These are phyloP conservation scores for Peronospora destructor DNA, from an alignment of 352 stramenopile genomes.

Conservation along the genomic window DNA sequence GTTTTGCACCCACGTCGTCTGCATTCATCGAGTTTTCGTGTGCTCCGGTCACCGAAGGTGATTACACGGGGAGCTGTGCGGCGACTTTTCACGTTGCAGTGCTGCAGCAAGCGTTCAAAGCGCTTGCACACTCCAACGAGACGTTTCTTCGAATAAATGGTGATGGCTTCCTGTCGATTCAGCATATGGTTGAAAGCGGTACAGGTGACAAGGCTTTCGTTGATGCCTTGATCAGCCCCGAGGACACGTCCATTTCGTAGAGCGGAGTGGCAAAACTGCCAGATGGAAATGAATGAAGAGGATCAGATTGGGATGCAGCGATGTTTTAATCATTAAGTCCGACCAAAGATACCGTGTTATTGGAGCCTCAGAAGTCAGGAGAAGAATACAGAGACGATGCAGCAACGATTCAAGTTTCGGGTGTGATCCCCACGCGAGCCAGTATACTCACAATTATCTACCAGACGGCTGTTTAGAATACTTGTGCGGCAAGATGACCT, in stretches of 20 bases:
- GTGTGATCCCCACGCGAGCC: not conserved
- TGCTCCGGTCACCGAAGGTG: constrained; percentile 15
- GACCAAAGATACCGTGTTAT: not conserved
- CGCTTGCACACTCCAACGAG: constrained; percentile 64
- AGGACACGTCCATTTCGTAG: constrained; percentile 51
- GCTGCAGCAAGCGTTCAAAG: constrained; percentile 78
- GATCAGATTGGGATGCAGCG: not conserved
- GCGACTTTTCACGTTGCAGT: constrained; percentile 77
- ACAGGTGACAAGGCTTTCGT: constrained; percentile 75
- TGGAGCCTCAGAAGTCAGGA: not conserved
- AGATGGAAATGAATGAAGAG: not conserved
- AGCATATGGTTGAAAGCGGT: constrained; percentile 72
- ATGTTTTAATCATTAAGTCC: constrained; percentile 8
- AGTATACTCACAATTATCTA: not conserved
- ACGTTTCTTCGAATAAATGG: constrained; percentile 80
- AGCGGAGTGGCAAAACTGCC: not conserved
- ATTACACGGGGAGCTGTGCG: constrained; percentile 23
- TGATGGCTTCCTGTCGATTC: constrained; percentile 72
- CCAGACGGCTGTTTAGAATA: not conserved
- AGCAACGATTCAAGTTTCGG: not conserved
- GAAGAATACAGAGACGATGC: not conserved
- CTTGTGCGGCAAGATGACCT: not conserved
- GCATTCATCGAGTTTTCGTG: constrained; percentile 84
- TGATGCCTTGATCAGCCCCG: constrained; percentile 71
- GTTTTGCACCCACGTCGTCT: constrained; percentile 55